Base-by-base conservation (phyloP, 257 asterid genomes). In the Paulownia fortunei region DNA sequence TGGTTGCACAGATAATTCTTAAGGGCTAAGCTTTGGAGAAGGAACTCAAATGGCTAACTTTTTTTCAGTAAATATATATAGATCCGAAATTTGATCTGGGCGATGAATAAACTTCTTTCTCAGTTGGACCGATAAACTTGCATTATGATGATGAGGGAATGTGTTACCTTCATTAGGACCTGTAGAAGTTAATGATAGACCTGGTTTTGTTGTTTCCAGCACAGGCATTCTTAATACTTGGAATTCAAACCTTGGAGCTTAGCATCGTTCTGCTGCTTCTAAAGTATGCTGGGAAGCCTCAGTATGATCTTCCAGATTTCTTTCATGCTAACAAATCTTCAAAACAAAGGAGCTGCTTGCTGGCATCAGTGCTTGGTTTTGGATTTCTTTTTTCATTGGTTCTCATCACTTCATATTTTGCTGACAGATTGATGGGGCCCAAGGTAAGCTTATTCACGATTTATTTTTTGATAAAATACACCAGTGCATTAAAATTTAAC, bases 161-260 rank as follows among this genome's bases (percentile, higher is more conserved):
- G 47, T 34, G 39, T 69, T 66, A n/a, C 11, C 44, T 58, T 71
- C 32, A 12, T 65, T 8, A 8, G 34, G 60, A 69, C 11, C 62
- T 67, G 42, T 9, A 24, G 56, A 76, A 30, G 8, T 73, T 73
- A 13, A 68, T 70, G 67, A 27, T 58, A 4, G 61, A 76, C 55
- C 5, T 42, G 18, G 21, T 65, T 41, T 55, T 69, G 55, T 26
- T 68, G 72, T 77, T 73, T 81, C 67, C 79, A 39, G 41, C 59
- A 13, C 91, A 94, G 98, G 92, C 91, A 64, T 71, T 86, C 11
- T 73, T 89, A 24, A 63, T 94, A 19, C 86, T 91, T 23, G 86
- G 81, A 8, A 79, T 92, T 76, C 94, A 92, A 81, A 79, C 70
- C 49, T 63, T 87, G 72, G 97, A 92, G 89, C 93, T 94, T 27